Evolutionary conservation across 2,329 filamentous ascomycete species (phyloP).

Genomic region (Cryphonectria naterciae): DNA sequence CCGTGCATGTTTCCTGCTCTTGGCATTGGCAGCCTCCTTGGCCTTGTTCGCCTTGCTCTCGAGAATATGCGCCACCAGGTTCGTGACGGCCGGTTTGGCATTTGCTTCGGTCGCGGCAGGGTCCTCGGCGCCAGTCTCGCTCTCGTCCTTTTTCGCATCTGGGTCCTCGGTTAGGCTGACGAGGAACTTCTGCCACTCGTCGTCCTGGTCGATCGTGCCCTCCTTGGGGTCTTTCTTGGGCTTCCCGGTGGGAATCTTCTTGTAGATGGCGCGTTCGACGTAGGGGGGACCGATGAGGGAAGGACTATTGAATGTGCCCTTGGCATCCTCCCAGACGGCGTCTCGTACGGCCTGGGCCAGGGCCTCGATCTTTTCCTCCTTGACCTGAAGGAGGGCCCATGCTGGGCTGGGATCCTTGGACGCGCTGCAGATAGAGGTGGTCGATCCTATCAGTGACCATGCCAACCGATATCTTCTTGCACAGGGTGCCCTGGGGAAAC

Average conservation of each 20-base stretch:
- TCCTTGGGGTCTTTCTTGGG: slow-evolving; percentile 80
- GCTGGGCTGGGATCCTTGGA: slow-evolving; percentile 83
- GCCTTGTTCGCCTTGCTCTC: slow-evolving; percentile 82
- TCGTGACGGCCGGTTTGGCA: slow-evolving; percentile 76
- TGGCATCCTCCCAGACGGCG: slow-evolving; percentile 78
- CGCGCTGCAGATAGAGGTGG: slow-evolving; percentile 54
- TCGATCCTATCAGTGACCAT: slow-evolving; percentile 7
- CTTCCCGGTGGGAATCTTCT: slow-evolving; percentile 77
- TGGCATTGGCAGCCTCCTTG: slow-evolving; percentile 60
- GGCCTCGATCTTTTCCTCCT: slow-evolving; percentile 67
- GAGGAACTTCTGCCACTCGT: slow-evolving; percentile 92
- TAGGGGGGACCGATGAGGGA: slow-evolving; percentile 78
- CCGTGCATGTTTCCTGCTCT: slow-evolving; percentile 59
- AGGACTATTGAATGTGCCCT: slow-evolving; percentile 72
- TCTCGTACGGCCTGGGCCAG: slow-evolving; percentile 73
- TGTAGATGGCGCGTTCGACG: slow-evolving; percentile 82
- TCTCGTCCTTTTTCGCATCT: slow-evolving; percentile 49
- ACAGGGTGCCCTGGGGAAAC: slow-evolving; percentile 37
- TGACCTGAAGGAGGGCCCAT: slow-evolving; percentile 80
- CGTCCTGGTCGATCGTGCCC: slow-evolving; percentile 94
- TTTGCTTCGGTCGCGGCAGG: slow-evolving; percentile 55
- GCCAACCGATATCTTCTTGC: not conserved
- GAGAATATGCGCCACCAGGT: slow-evolving; percentile 70
- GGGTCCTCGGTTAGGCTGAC: slow-evolving; percentile 77
- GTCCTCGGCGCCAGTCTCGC: slow-evolving; percentile 50